phyloP scores from a whole-genome alignment of 23 red algal genomes.

The Agarophyton chilense region DNA sequence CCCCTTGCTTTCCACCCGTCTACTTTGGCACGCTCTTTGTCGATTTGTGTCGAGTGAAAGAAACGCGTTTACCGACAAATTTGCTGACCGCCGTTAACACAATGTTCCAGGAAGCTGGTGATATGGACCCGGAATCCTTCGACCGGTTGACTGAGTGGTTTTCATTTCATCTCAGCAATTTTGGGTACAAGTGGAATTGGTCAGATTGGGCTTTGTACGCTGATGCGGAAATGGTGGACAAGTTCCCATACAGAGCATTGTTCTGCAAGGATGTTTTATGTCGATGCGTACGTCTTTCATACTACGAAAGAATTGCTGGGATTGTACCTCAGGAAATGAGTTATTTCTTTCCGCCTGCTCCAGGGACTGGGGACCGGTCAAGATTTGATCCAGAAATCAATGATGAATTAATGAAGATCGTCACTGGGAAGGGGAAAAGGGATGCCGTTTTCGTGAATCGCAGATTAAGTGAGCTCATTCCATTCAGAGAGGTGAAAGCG shows the following conservation, averaged over 20 bases:
- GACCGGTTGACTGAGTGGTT: slow-evolving; percentile 95
- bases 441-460: slow-evolving; percentile 35
- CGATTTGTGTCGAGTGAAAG: slow-evolving; percentile 89
- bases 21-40: slow-evolving; percentile 92
- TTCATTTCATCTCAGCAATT: slow-evolving; percentile 94
- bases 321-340: slow-evolving; percentile 73
- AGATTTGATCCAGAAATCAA: slow-evolving; percentile 66
- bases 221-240: slow-evolving; percentile 71
- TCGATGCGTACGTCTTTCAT: slow-evolving; percentile 75
- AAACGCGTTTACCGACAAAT: slow-evolving; percentile 77
- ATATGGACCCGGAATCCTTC: slow-evolving; percentile 80
- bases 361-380: slow-evolving; percentile 23
- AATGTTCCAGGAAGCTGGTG: slow-evolving; percentile 70
- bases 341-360: slow-evolving; percentile 57
- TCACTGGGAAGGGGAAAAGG: slow-evolving; percentile 66
- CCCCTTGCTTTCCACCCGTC: slow-evolving; percentile 53
- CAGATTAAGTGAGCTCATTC: slow-evolving; percentile 60
- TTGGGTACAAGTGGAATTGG: slow-evolving; percentile 98
- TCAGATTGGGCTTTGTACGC: slow-evolving; percentile 83
- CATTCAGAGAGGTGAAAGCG: not conserved
- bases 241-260: slow-evolving; percentile 65
- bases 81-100: slow-evolving; percentile 87
- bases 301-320: slow-evolving; percentile 69
- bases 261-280: slow-evolving; percentile 88
- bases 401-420: slow-evolving; percentile 66